A percentile compares a stretch with the other conserved stretches of the same genome.
Conservation (phyloP, 345 rosid species). For the Cardamine occulta region DNA sequence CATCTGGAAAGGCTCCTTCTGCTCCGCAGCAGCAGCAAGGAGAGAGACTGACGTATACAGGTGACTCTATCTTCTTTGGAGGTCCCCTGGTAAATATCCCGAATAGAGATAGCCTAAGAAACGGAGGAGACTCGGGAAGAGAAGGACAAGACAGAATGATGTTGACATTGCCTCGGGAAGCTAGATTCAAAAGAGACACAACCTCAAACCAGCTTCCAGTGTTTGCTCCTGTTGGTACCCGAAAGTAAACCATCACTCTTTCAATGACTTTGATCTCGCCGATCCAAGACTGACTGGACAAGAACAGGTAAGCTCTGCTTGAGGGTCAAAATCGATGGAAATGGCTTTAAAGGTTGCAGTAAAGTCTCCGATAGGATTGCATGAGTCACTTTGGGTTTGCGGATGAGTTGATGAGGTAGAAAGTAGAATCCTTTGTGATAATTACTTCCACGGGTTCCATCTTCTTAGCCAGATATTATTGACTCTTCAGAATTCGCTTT, state of each 20-base stretch:
- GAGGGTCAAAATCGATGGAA: slow-evolving; percentile 8
- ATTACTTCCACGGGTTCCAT: slow-evolving; percentile 31
- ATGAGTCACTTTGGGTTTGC: slow-evolving; percentile 4
- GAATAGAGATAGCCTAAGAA: slow-evolving; percentile 58
- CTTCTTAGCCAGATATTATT: slow-evolving; percentile 21
- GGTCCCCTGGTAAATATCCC: slow-evolving; percentile 85
- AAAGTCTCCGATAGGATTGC: slow-evolving; percentile 1
- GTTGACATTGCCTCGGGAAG: slow-evolving; percentile 70
- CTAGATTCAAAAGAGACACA: slow-evolving; percentile 85
- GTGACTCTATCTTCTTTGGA: slow-evolving; percentile 94
- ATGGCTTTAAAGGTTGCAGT: slow-evolving; percentile 17
- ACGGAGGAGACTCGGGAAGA: slow-evolving; percentile 54
- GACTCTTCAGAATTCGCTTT: slow-evolving; percentile 17
- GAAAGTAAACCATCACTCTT: slow-evolving; percentile 43
- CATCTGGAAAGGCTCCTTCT: slow-evolving; percentile 53
- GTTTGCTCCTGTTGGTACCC: slow-evolving; percentile 72
- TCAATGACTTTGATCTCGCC: neutral
- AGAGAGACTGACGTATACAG: slow-evolving; percentile 81
- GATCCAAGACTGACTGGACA: slow-evolving; percentile 4
- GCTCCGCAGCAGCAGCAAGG: slow-evolving; percentile 53
- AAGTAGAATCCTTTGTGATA: slow-evolving; percentile 33
- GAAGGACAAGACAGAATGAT: slow-evolving; percentile 66
- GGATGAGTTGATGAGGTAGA: slow-evolving; percentile 29
- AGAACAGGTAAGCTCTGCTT: slow-evolving; percentile 15
- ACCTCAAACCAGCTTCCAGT: slow-evolving; percentile 93